Conservation (phyloP, 768 basidiomycete species). For the Kwoniella mangroviensis region DNA sequence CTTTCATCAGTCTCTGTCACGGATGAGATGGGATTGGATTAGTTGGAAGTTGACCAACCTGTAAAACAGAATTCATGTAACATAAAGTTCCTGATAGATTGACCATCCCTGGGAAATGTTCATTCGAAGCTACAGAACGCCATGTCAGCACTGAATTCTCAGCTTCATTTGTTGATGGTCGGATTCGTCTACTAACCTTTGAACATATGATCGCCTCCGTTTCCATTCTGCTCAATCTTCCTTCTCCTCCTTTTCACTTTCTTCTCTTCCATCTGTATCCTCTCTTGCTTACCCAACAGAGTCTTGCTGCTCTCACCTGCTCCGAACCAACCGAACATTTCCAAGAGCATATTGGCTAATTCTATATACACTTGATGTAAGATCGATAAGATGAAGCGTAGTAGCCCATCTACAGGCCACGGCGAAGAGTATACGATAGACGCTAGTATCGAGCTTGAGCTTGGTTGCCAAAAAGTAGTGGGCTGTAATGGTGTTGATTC, state of each 20-base stretch:
- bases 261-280: conserved; percentile 7
- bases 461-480: not conserved
- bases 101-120: conserved; percentile 80
- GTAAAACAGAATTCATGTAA: conserved; percentile 95
- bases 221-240: conserved; percentile 1
- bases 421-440: not conserved
- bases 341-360: not conserved
- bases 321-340: not conserved
- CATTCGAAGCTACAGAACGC: not conserved
- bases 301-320: not conserved
- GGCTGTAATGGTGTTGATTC: not conserved
- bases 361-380: conserved; percentile 9
- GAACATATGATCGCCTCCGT: not conserved
- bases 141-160: no score
- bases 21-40: conserved; percentile 1
- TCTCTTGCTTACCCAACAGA: conserved; percentile 1
- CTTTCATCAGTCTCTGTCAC: conserved; percentile 23
- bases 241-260: conserved; percentile 16
- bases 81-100: conserved; percentile 96
- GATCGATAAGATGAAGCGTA: not conserved
- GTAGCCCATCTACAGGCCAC: conserved; percentile 1
- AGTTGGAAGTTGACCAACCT: conserved; percentile 61
- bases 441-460: not conserved
- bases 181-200: not conserved
- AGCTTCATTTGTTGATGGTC: no score